phyloP scores from a whole-genome alignment of 2,329 filamentous ascomycete species.

The Dactylellina cionopaga region DNA sequence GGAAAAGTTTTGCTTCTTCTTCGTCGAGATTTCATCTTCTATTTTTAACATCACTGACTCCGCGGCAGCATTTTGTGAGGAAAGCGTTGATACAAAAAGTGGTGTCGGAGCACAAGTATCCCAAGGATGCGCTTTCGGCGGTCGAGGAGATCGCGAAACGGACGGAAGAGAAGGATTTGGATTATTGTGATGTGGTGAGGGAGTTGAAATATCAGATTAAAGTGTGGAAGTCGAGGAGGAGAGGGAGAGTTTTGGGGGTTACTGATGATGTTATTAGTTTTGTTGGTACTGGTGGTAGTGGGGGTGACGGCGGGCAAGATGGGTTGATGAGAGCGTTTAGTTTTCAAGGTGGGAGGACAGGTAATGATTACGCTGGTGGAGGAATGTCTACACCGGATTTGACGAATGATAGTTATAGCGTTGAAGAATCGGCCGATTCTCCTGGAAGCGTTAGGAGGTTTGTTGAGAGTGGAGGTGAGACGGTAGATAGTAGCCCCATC shows the following conservation, averaged over 20 bases:
- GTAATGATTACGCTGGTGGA: neutral
- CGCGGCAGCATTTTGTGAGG: conserved; percentile 21
- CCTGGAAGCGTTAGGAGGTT: neutral
- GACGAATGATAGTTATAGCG: conserved; percentile 25
- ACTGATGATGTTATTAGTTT: conserved; percentile 11
- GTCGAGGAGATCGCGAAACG: conserved; percentile 18
- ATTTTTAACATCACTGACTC: neutral
- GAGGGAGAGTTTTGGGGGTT: conserved; percentile 21
- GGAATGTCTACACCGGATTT: neutral
- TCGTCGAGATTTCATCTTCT: too few species aligned
- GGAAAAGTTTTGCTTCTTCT: neutral
- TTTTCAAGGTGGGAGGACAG: conserved; percentile 10
- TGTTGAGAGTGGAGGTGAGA: neutral
- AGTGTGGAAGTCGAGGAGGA: conserved; percentile 26
- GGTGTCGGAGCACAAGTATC: conserved; percentile 28
- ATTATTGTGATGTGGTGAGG: conserved; percentile 43
- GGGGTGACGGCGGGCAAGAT: neutral
- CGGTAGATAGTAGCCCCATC: conserved; percentile 25
- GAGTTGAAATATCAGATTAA: conserved; percentile 45
- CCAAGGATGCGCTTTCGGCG: conserved; percentile 32
- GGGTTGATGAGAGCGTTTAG: conserved; percentile 24
- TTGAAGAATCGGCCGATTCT: neutral
- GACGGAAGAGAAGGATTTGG: conserved; percentile 41
- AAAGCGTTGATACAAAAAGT: conserved; percentile 47
- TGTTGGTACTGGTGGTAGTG: neutral